Conservation (phyloP, 2,329 filamentous ascomycete genomes). For the Huntiella savannae region DNA sequence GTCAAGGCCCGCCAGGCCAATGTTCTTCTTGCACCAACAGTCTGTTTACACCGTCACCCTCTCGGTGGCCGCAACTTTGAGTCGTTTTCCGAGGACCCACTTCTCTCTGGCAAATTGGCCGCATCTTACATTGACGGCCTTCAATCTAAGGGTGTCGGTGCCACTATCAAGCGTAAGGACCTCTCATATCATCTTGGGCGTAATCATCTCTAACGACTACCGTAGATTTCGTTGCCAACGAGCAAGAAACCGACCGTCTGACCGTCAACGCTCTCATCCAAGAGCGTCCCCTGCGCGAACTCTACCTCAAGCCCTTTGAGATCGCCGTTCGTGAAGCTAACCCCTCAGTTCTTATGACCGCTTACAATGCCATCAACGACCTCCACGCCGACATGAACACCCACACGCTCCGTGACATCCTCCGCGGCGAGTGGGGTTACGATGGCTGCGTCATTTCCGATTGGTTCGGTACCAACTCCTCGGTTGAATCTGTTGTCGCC, state of each 20-base stretch:
- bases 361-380: constrained; percentile 49
- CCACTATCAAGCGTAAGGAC: constrained; percentile 54
- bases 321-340: constrained; percentile 51
- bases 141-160: constrained; percentile 54
- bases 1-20: constrained; percentile 54
- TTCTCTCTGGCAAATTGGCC: constrained; percentile 54
- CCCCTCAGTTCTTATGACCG: constrained; percentile 51
- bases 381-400: constrained; percentile 38
- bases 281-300: constrained; percentile 46
- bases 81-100: constrained; percentile 68
- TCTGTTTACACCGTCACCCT: constrained; percentile 66
- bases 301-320: constrained; percentile 59
- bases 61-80: constrained; percentile 76
- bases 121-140: constrained; percentile 53
- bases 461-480: constrained; percentile 39
- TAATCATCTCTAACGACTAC: neutral
- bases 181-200: neutral
- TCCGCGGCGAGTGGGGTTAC: constrained; percentile 43
- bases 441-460: constrained; percentile 42
- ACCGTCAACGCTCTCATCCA: constrained; percentile 45
- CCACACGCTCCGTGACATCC: constrained; percentile 34
- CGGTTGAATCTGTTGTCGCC: constrained; percentile 32
- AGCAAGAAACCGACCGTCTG: constrained; percentile 50
- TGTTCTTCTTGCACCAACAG: constrained; percentile 56
- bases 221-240: constrained; percentile 48